phyloP scores from a whole-genome alignment of 306 rosid species.

The Trichosanthes cucumerina region DNA sequence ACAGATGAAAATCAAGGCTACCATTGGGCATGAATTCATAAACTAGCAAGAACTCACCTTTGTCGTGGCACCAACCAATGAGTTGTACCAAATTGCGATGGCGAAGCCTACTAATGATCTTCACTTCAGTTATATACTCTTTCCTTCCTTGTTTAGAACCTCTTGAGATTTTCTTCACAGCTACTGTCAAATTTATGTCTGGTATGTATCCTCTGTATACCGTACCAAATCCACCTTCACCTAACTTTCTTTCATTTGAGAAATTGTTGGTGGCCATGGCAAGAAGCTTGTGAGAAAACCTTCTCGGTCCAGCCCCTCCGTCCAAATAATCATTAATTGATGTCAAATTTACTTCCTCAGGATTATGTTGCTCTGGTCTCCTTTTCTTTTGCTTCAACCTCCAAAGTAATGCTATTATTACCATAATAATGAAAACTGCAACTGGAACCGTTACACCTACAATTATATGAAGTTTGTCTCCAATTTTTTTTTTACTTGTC shows the following conservation, averaged over 20 bases:
- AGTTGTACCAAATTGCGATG: neutral
- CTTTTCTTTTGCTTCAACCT: neutral
- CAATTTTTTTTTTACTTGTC: neutral
- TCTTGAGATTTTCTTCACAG: neutral
- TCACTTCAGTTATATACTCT: neutral
- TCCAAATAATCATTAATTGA: neutral
- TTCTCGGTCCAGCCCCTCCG: neutral
- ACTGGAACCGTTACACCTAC: neutral
- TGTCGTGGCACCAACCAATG: neutral
- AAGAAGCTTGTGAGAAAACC: neutral
- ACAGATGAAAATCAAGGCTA: neutral
- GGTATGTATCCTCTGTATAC: neutral
- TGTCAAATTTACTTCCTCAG: neutral
- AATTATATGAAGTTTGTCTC: neutral
- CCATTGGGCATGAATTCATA: neutral
- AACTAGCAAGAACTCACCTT: neutral
- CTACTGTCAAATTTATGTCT: neutral
- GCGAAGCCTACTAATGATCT: neutral
- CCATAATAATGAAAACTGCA: neutral
- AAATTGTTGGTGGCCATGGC: slow-evolving; percentile 1
- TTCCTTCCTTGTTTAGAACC: neutral
- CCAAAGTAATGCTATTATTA: neutral
- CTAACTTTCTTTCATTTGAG: neutral
- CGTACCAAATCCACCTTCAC: neutral
- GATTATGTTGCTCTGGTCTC: neutral